Percentiles rank a stretch among this genome's conserved stretches.
Evolutionary conservation across 1,139 yeast species (phyloP).

Genomic region (Hyphopichia wangnamkhiaoensis): DNA sequence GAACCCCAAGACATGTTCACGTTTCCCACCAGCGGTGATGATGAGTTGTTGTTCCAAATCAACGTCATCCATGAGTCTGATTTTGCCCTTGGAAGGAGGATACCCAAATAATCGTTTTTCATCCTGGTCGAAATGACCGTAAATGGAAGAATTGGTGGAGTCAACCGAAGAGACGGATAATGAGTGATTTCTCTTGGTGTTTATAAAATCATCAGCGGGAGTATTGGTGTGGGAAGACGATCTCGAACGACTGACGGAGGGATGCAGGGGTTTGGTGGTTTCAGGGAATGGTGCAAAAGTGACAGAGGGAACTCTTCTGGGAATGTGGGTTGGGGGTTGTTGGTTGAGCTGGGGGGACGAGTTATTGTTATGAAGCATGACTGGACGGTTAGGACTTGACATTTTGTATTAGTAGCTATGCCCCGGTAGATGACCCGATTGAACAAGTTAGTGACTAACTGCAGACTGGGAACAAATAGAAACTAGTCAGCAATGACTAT

Average conservation of each 20-base stretch:
- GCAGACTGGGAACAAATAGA: no score
- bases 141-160: conserved; percentile 9
- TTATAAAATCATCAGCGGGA: not conserved
- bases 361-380: not conserved
- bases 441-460: no score
- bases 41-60: conserved; percentile 43
- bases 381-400: no score
- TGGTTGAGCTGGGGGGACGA: not conserved
- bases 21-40: conserved; percentile 40
- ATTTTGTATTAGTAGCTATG: no score
- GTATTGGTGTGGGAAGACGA: conserved; percentile 9
- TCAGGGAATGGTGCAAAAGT: conserved; percentile 4
- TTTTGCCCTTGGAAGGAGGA: conserved; percentile 14
- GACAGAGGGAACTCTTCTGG: conserved; percentile 5
- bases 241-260: conserved; percentile 11
- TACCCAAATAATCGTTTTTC: not conserved
- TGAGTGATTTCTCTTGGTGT: conserved; percentile 18
- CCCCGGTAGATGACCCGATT: no score
- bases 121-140: not conserved
- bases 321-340: not conserved
- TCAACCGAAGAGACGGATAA: conserved; percentile 18
- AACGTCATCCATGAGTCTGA: conserved; percentile 24
- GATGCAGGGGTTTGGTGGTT: not conserved
- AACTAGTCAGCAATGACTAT: no score
- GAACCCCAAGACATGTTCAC: conserved; percentile 35